These are phyloP conservation scores for Populus alba DNA, from an alignment of 345 rosid species.

Conservation along the genomic window DNA sequence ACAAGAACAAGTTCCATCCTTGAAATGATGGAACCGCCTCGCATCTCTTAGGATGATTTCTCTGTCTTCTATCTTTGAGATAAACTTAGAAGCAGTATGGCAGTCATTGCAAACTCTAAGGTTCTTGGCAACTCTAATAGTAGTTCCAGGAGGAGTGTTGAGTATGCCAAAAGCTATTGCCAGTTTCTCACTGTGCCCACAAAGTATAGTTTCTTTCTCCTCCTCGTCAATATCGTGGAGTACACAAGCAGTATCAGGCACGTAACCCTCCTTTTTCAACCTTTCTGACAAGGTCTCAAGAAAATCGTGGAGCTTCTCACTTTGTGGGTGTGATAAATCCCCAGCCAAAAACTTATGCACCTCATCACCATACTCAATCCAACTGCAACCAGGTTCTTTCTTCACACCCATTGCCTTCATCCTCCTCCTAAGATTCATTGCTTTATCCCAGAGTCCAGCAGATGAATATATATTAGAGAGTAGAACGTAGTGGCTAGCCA, in stretches of 20 bases:
- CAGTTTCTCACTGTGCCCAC: slow-evolving; percentile 90
- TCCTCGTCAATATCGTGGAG: slow-evolving; percentile 74
- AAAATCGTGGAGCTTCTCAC: slow-evolving; percentile 51
- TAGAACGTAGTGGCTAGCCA: slow-evolving; percentile 88
- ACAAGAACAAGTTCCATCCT: slow-evolving; percentile 74
- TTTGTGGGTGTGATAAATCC: slow-evolving; percentile 73
- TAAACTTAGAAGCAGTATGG: slow-evolving; percentile 64
- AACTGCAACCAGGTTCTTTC: slow-evolving; percentile 94
- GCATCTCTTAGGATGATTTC: slow-evolving; percentile 81
- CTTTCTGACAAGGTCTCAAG: slow-evolving; percentile 57
- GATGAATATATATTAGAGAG: slow-evolving; percentile 81
- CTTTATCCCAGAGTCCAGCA: slow-evolving; percentile 75
- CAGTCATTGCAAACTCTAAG: slow-evolving; percentile 89
- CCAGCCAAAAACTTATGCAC: slow-evolving; percentile 86
- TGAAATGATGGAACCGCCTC: slow-evolving; percentile 84
- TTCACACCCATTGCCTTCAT: slow-evolving; percentile 78
- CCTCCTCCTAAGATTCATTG: slow-evolving; percentile 59
- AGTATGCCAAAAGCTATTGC: slow-evolving; percentile 84
- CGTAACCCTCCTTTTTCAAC: slow-evolving; percentile 75
- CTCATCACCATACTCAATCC: slow-evolving; percentile 72
- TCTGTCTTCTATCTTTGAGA: slow-evolving; percentile 62
- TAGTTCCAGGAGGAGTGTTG: slow-evolving; percentile 61
- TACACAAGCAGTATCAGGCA: slow-evolving; percentile 82
- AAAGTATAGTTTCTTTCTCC: slow-evolving; percentile 71
- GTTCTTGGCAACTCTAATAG: slow-evolving; percentile 83